Conservation (phyloP, 2,329 filamentous ascomycete species). For the Xylariales sp. region DNA sequence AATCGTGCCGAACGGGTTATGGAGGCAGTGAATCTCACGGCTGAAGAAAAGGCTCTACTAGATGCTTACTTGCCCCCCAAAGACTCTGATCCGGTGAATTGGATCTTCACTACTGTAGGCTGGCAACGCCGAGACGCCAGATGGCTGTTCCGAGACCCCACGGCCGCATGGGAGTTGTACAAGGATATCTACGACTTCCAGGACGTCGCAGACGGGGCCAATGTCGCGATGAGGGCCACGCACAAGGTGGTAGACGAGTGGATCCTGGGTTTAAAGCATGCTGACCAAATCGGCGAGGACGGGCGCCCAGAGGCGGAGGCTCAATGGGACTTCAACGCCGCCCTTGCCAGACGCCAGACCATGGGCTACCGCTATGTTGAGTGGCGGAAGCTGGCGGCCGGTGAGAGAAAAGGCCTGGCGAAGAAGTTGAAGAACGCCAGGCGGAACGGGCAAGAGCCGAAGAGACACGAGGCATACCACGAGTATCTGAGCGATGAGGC, state of each 20-base stretch:
- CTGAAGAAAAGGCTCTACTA: background rate
- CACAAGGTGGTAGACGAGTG: constrained; percentile 10
- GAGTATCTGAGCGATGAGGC: background rate
- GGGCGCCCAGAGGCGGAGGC: constrained; percentile 2
- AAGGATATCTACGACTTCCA: constrained; percentile 21
- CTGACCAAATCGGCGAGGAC: background rate
- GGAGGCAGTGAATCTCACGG: constrained; percentile 5
- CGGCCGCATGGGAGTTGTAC: constrained; percentile 19
- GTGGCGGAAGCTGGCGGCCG: constrained; percentile 8
- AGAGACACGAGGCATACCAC: constrained; percentile 7
- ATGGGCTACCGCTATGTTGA: constrained; percentile 22
- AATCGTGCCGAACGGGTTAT: constrained; percentile 9
- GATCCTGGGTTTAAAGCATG: constrained; percentile 4
- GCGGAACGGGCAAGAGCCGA: background rate
- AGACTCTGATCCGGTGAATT: constrained; percentile 7
- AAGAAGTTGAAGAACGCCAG: background rate
- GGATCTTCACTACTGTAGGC: constrained; percentile 14
- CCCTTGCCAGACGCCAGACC: background rate
- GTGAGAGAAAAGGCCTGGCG: background rate
- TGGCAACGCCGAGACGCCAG: constrained; percentile 26
- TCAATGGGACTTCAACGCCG: constrained; percentile 4
- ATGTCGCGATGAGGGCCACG: background rate
- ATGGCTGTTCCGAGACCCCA: constrained; percentile 26
- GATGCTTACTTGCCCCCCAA: constrained; percentile 10
- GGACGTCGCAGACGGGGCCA: background rate